phyloP scores from a whole-genome alignment of 1,139 yeast species.

The Taphrina betulina region DNA sequence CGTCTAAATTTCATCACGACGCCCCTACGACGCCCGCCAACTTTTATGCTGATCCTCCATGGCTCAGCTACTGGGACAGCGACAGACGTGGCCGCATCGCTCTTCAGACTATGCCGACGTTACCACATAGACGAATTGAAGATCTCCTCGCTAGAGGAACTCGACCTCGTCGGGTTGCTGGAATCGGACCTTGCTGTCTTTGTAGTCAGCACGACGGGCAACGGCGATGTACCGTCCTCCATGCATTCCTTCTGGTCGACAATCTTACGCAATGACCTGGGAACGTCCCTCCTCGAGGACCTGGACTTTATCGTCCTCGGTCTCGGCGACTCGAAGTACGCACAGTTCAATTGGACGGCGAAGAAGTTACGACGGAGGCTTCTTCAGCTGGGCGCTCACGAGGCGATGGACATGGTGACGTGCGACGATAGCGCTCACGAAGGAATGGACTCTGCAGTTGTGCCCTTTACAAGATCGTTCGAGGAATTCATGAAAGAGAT shows the following conservation, averaged over 20 bases:
- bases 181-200: conserved; percentile 58
- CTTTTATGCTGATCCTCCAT: conserved; percentile 59
- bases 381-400: conserved; percentile 75
- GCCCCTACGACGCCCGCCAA: too few relatives aligned
- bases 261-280: conserved; percentile 65
- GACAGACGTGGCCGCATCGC: conserved; percentile 73
- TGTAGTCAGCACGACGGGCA: conserved; percentile 89
- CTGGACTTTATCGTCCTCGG: conserved; percentile 74
- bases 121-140: conserved; percentile 53
- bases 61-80: conserved; percentile 95
- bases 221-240: conserved; percentile 87
- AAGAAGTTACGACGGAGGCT: conserved; percentile 76
- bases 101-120: conserved; percentile 59
- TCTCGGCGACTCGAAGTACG: conserved; percentile 91
- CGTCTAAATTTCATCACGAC: too few relatives aligned
- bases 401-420: conserved; percentile 71
- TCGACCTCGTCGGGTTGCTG: conserved; percentile 52
- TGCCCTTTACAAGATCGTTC: conserved; percentile 42
- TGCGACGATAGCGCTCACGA: conserved; percentile 82
- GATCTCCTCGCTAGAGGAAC: conserved; percentile 62
- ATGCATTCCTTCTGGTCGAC: conserved; percentile 70
- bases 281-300: conserved; percentile 57
- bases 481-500: conserved; percentile 39
- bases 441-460: conserved; percentile 57
- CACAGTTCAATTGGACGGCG: conserved; percentile 74